Percentiles rank a stretch among this genome's conserved stretches.
Conservation (phyloP, 495 filamentous ascomycete genomes). For the Aspergillus mulundensis region DNA sequence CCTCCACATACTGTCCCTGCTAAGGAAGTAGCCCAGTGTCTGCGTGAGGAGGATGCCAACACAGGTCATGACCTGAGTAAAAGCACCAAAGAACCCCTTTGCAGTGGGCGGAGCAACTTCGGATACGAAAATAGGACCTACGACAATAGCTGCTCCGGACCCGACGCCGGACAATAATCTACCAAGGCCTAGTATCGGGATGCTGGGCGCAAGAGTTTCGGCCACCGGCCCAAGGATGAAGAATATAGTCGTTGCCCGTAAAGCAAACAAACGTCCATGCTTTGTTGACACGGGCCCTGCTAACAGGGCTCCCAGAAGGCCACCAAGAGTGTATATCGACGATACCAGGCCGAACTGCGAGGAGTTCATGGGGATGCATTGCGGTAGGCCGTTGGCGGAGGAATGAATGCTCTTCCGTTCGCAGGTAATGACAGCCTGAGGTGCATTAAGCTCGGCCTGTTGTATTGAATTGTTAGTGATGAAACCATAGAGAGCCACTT, state of each 20-base stretch:
- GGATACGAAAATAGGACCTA: constrained; percentile 94
- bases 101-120: constrained; percentile 77
- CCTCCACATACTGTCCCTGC: constrained; percentile 72
- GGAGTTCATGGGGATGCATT: constrained; percentile 80
- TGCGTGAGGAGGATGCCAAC: constrained; percentile 87
- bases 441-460: constrained; percentile 92
- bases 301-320: constrained; percentile 74
- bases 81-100: constrained; percentile 81
- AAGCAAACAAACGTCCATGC: constrained; percentile 67
- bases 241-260: constrained; percentile 69
- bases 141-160: constrained; percentile 81
- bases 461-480: constrained; percentile 12
- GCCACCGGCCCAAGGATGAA: constrained; percentile 72
- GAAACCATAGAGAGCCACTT: neutral
- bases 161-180: constrained; percentile 78
- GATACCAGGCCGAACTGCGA: constrained; percentile 75
- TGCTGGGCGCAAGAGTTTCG: constrained; percentile 65
- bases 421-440: constrained; percentile 84
- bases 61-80: constrained; percentile 93
- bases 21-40: constrained; percentile 79
- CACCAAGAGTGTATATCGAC: constrained; percentile 89
- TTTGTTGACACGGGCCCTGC: constrained; percentile 69
- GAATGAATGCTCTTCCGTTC: constrained; percentile 56
- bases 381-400: constrained; percentile 44
- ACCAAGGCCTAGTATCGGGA: constrained; percentile 64